Evolutionary conservation across 129 eudicot species (phyloP).

Genomic region (Scalesia atractyloides): DNA sequence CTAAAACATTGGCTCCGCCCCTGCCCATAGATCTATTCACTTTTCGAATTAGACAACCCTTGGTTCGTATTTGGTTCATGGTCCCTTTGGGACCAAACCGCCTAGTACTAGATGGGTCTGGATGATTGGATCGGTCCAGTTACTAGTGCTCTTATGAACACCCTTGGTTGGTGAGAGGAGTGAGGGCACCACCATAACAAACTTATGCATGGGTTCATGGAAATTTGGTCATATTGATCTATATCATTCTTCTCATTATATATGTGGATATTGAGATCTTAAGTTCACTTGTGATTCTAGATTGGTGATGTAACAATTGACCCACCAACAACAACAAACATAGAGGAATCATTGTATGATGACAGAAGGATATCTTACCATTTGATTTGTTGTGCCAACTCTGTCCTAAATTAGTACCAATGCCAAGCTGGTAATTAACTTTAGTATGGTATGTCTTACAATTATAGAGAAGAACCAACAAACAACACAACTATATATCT

Average conservation of each 20-base stretch:
- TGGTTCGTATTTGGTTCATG: neutral
- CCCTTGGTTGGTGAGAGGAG: conserved; percentile 8
- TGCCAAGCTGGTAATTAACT: conserved; percentile 38
- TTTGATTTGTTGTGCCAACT: conserved; percentile 38
- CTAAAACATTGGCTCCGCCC: too few relatives aligned
- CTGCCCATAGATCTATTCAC: neutral
- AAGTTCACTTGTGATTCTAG: conserved; percentile 36
- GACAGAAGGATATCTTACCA: conserved; percentile 43
- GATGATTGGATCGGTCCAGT: neutral
- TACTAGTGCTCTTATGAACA: neutral
- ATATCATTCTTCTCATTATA: conserved; percentile 31
- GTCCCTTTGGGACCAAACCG: neutral
- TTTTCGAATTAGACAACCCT: neutral
- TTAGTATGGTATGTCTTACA: conserved; percentile 25
- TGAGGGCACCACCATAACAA: conserved; percentile 35
- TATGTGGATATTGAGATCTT: conserved; percentile 39
- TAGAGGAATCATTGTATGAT: conserved; percentile 35
- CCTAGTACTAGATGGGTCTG: neutral
- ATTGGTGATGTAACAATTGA: conserved; percentile 35
- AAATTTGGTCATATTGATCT: conserved; percentile 18
- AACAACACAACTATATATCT: conserved; percentile 17
- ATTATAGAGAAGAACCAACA: conserved; percentile 38
- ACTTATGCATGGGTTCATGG: conserved; percentile 40
- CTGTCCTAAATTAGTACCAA: conserved; percentile 31
- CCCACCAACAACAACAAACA: conserved; percentile 37